These are phyloP conservation scores for Cladosporium sphaerospermum DNA, from an alignment of 2,329 filamentous ascomycete species.

Conservation along the genomic window DNA sequence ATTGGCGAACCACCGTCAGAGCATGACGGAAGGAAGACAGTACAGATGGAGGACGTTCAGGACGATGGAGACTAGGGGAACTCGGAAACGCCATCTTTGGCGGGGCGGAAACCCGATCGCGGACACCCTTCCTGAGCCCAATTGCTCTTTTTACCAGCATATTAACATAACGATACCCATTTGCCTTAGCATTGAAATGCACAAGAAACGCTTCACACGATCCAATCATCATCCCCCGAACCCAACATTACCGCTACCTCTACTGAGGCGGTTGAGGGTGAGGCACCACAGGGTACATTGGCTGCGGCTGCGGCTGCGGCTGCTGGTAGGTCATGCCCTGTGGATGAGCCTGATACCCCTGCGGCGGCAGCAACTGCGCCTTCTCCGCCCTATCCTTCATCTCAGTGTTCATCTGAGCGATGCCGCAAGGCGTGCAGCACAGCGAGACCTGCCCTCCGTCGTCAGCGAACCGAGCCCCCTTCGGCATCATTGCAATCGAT, in stretches of 20 bases:
- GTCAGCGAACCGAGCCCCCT: background rate
- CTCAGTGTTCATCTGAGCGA: slow-evolving; percentile 20
- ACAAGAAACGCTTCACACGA: background rate
- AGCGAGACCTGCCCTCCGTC: background rate
- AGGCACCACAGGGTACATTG: background rate
- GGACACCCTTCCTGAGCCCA: no score
- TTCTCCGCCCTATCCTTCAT: slow-evolving; percentile 17
- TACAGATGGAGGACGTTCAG: slow-evolving; percentile 42
- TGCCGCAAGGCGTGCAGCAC: slow-evolving; percentile 13
- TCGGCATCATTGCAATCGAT: no score
- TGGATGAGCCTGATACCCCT: slow-evolving; percentile 1
- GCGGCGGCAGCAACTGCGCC: background rate
- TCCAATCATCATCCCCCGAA: background rate
- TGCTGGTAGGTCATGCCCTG: slow-evolving; percentile 4
- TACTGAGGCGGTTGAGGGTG: background rate
- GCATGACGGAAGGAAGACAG: slow-evolving; percentile 32
- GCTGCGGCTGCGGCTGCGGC: background rate
- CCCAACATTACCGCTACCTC: background rate
- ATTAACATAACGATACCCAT: background rate
- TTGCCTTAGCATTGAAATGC: background rate
- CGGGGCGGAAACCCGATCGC: no score
- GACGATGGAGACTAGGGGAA: slow-evolving; percentile 33
- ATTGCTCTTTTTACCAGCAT: background rate
- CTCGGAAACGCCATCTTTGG: background rate
- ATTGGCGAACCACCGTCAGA: slow-evolving; percentile 21